These are phyloP conservation scores for Taxawa tesnikishii DNA, from an alignment of 2,329 filamentous ascomycete genomes.

Conservation along the genomic window DNA sequence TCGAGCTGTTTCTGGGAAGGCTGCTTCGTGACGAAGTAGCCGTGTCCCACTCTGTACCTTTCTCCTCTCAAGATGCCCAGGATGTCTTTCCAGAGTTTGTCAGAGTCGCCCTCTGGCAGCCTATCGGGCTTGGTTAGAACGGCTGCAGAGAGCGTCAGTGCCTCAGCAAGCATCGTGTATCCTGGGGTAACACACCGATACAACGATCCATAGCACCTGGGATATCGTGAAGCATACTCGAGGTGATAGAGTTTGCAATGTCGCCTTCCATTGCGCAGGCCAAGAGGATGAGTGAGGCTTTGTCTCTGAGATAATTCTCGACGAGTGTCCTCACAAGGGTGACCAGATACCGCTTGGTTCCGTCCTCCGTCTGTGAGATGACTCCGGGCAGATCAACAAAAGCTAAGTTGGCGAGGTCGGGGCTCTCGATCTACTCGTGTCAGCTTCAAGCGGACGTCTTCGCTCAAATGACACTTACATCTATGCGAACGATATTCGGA, in stretches of 20 bases:
- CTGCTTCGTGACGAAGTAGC: slow-evolving; percentile 67
- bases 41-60: slow-evolving; percentile 54
- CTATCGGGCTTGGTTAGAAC: slow-evolving; percentile 81
- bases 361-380: slow-evolving; percentile 54
- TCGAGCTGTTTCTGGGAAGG: slow-evolving; percentile 41
- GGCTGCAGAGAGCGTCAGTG: no score
- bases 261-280: slow-evolving; percentile 69
- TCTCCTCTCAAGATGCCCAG: slow-evolving; percentile 46
- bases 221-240: slow-evolving; percentile 24
- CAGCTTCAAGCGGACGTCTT: no score
- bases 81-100: slow-evolving; percentile 16
- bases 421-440: slow-evolving; percentile 62
- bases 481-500: slow-evolving; percentile 66
- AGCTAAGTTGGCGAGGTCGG: slow-evolving; percentile 57
- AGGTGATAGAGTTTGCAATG: slow-evolving; percentile 60
- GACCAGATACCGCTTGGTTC: slow-evolving; percentile 54
- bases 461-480: no score
- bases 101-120: slow-evolving; percentile 38
- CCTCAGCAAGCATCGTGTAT: no score
- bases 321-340: slow-evolving; percentile 61
- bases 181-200: slow-evolving; percentile 45
- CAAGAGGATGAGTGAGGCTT: slow-evolving; percentile 64
- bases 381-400: slow-evolving; percentile 82
- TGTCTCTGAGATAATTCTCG: slow-evolving; percentile 53
- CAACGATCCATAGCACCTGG: slow-evolving; percentile 27